These are phyloP conservation scores for Protea cynaroides DNA, from an alignment of 164 flowering plant genomes.

Conservation along the genomic window DNA sequence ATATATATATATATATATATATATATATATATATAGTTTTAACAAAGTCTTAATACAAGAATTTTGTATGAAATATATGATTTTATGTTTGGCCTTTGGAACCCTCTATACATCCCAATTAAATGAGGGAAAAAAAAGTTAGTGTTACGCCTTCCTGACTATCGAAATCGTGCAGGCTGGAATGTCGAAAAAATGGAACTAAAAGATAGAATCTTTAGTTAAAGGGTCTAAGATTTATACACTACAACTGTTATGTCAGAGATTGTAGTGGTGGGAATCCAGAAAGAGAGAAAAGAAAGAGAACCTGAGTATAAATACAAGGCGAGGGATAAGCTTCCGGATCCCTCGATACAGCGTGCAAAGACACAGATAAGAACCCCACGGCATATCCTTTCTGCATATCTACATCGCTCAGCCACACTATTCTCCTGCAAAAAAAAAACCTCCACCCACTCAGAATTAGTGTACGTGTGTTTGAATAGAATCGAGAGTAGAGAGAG, in stretches of 20 bases:
- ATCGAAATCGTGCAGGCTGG: not conserved
- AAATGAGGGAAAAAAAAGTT: too few species aligned
- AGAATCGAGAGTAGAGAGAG: constrained; percentile 5
- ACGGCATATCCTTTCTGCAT: constrained; percentile 67
- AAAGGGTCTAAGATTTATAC: too few species aligned
- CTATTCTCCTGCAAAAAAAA: constrained; percentile 49
- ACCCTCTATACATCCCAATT: too few species aligned
- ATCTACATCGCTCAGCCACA: constrained; percentile 84
- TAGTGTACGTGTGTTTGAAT: not conserved
- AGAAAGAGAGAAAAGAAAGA: not conserved
- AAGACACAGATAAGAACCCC: constrained; percentile 71
- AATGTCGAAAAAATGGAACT: too few species aligned
- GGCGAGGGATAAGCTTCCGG: constrained; percentile 81
- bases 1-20: too few species aligned
- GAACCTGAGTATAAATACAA: constrained; percentile 85
- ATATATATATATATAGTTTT: too few species aligned
- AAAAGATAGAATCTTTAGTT: too few species aligned
- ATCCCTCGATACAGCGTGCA: constrained; percentile 88
- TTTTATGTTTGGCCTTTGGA: not conserved
- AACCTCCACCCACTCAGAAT: not conserved
- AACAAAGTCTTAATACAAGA: too few species aligned
- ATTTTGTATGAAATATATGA: not conserved
- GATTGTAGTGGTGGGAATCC: not conserved
- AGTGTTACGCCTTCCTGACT: not conserved
- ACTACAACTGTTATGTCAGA: not conserved